Base-by-base conservation (phyloP, 495 filamentous ascomycete genomes). In the Astrothelium subdiscretum region DNA sequence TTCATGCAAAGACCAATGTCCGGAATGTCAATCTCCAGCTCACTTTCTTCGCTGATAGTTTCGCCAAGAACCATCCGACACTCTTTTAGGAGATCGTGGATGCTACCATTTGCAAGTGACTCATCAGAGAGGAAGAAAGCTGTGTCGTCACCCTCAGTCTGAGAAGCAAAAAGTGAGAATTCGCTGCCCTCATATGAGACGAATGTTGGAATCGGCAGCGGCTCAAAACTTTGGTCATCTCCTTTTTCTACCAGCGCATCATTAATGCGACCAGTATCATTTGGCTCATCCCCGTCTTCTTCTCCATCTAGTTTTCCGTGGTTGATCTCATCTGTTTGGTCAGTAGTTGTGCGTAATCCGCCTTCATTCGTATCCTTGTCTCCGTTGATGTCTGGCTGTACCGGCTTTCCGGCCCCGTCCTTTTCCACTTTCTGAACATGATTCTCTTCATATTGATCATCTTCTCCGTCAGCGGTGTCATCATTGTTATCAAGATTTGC, bases 51-150 rank as follows among this genome's bases (percentile, higher is more conserved):
- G 22, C 74, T 72, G 24, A 94, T 77, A 66, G 87, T 88, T 22
- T 86, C 79, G 31, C 77, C 75, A 62, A 96, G 82, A 6, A 90
- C 80, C 29, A 77, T 71, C 44, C 89, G 85, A 63, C 89, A 81
- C 32, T 81, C 81, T 43, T 76, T 69, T 58, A 96, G 78, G 24
- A 96, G 76, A 32, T 80, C 76, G 26, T 73, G 70, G 31, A 96
- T 73, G 18, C 76, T 76, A 22, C 80, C 69, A 57, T 84, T 79
- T 18, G 85, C 77, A 1, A 87, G 74, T 26, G 77, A 75, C 64
- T 83, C 79, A 66, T 92, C 86, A 62, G 84, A 77, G 13, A 96
- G 79, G 59, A 95, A 89, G 67, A 83, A 95, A 11, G 82, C 81
- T 57, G 89, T 84, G 0, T 85, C 78, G 59, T 83, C 82, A 64